Base-by-base conservation (phyloP, 2,329 filamentous ascomycete genomes). In the Ophiostoma angusticollis region DNA sequence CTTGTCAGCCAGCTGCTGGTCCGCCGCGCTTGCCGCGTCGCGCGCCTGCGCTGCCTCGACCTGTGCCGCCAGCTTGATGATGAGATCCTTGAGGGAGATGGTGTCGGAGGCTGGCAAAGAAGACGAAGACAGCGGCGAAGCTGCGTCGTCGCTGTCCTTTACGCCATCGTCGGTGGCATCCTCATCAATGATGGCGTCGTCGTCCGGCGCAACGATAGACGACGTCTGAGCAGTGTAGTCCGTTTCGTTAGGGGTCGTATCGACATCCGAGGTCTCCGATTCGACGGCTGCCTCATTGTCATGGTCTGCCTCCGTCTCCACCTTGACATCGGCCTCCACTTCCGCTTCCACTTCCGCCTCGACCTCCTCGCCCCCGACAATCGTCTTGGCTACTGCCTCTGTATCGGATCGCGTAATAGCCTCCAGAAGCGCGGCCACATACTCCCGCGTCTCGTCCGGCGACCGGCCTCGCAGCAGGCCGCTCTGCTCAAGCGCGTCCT, bases 401-500 rank as follows among this genome's bases (percentile, higher is more conserved):
- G 36, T 48, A 18, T 46, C 45, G 11, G 38, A 27, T 18, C 48
- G 54, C 6, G 61, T 65, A 16, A 75, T 52, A 6, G 68, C 64
- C 30, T 63, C 59, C 4, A 74, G 59, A 19, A 76, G 58, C 3
- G 62, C 60, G 35, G 71, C 63, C 7, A 75, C 57, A 41, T 71
- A 70, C 12, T 56, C 55, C 11, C 62, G 60, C 14, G 58, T 62
- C 45, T 74, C 67, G 11, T 61, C 56, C 5, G 61, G 55, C 0
- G 64, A 62, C 37, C 60, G 63, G 12, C 58, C 61, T 16, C 56
- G 57, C 13, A 74, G 56, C 6, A 75, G 59, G 3, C 69, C 69
- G 42, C 67, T 72, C 50, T 71, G 64, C 42, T 68, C 62, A 2
- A 76, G 58, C 1, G 72, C 71, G 31, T 71, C 62, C 42, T 70